These are phyloP conservation scores for Carex scoparia DNA, from an alignment of 176 grass and related monocot species.

Conservation along the genomic window DNA sequence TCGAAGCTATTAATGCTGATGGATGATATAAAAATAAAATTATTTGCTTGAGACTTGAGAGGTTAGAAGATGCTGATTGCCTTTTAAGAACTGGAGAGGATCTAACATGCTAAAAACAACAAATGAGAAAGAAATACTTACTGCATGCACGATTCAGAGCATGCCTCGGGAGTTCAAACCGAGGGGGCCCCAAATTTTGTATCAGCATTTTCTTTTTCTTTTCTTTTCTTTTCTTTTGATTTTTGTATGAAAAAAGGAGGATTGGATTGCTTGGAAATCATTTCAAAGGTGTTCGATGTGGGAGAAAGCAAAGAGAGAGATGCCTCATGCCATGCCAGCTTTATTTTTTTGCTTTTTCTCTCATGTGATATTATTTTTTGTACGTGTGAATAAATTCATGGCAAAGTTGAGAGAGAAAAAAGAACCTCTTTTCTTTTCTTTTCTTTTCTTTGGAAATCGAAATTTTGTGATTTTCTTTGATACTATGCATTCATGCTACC, in stretches of 20 bases:
- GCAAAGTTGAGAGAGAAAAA: slow-evolving; percentile 17
- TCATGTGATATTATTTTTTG: slow-evolving; percentile 16
- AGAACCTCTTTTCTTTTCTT: slow-evolving; percentile 12
- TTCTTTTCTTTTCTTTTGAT: slow-evolving; percentile 18
- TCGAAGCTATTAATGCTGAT: background rate
- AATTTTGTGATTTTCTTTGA: slow-evolving; percentile 18
- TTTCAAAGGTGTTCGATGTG: slow-evolving; percentile 25
- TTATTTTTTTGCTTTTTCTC: slow-evolving; percentile 19
- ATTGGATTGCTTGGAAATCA: slow-evolving; percentile 66
- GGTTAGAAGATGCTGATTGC: background rate
- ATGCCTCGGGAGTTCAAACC: slow-evolving; percentile 54
- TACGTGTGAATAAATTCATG: slow-evolving; percentile 15
- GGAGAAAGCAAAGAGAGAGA: slow-evolving; percentile 21
- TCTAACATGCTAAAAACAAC: background rate
- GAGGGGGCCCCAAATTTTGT: slow-evolving; percentile 24
- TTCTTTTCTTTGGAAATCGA: slow-evolving; percentile 24
- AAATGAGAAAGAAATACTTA: background rate
- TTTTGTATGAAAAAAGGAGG: slow-evolving; percentile 31
- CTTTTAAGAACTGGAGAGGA: background rate
- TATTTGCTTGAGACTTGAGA: background rate
- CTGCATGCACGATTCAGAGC: slow-evolving; percentile 39
- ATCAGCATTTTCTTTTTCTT: slow-evolving; percentile 1
- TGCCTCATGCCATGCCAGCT: slow-evolving; percentile 20
- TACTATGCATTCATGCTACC: slow-evolving; percentile 16
- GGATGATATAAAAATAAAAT: background rate